Conservation (phyloP, 2,329 filamentous ascomycete genomes). For the Aspergillus transmontanensis region DNA sequence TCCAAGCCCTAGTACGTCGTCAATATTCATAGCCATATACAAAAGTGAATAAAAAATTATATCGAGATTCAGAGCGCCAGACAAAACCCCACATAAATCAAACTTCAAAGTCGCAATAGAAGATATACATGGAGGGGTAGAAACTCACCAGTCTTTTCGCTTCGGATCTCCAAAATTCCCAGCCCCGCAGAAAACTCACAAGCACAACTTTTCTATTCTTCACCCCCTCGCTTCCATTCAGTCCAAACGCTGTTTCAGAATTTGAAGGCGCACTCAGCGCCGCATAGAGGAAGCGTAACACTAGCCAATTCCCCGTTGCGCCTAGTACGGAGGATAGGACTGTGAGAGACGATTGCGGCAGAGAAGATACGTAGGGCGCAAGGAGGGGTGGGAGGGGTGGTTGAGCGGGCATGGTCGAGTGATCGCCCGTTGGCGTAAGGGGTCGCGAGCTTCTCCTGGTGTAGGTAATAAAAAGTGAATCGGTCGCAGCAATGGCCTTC, state of each 20-base stretch:
- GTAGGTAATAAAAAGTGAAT: neutral
- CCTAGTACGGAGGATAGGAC: conserved; percentile 48
- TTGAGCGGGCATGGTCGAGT: conserved; percentile 40
- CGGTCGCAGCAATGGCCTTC: neutral
- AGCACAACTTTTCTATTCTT: conserved; percentile 64
- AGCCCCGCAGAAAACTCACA: conserved; percentile 80
- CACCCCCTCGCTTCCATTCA: conserved; percentile 30
- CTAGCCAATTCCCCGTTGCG: conserved; percentile 60
- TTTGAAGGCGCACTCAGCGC: conserved; percentile 39
- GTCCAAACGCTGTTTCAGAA: conserved; percentile 21
- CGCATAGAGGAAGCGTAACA: conserved; percentile 54
- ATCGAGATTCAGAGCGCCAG: no score
- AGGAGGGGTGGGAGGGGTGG: conserved; percentile 44
- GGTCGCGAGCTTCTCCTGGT: neutral
- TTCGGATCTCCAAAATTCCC: conserved; percentile 75
- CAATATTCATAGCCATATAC: neutral
- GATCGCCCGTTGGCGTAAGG: neutral
- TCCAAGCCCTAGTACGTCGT: conserved; percentile 63
- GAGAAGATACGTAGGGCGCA: conserved; percentile 38
- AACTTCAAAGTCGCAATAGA: neutral
- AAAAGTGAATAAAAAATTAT: neutral
- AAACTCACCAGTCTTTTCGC: conserved; percentile 64
- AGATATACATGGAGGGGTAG: neutral
- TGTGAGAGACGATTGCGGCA: conserved; percentile 42
- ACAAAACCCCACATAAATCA: neutral